Percentiles rank a stretch among this genome's conserved stretches.
These are phyloP conservation scores for Halophytophthora batemanensis DNA, from an alignment of 352 stramenopile genomes.

Conservation along the genomic window DNA sequence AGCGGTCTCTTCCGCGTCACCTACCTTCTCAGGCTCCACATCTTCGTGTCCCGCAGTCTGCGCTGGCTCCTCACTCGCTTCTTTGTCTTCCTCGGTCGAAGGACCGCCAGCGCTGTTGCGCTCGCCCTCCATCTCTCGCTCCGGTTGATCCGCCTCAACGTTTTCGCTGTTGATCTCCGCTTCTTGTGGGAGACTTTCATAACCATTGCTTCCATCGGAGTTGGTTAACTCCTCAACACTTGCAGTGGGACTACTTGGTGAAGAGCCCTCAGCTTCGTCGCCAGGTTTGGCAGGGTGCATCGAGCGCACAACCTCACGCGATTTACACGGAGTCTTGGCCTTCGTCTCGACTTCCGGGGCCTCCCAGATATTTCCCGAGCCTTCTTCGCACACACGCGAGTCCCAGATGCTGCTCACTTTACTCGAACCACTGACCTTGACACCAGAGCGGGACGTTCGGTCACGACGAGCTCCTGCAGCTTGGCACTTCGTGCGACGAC, in stretches of 20 bases:
- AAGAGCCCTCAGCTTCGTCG: conserved; percentile 1
- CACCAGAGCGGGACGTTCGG: conserved; percentile 3
- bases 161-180: conserved; percentile 21
- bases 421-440: background rate
- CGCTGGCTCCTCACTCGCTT: too few relatives aligned
- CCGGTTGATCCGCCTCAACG: conserved; percentile 27
- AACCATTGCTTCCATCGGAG: conserved; percentile 16
- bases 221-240: conserved; percentile 11
- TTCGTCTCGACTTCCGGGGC: conserved; percentile 4
- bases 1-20: conserved; percentile 6
- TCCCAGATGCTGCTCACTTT: conserved; percentile 2
- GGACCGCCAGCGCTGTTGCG: conserved; percentile 6
- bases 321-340: conserved; percentile 7
- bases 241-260: background rate
- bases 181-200: background rate
- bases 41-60: conserved; percentile 14
- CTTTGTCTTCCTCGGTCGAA: conserved; percentile 6
- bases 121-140: conserved; percentile 40
- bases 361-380: conserved; percentile 14
- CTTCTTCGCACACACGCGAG: conserved; percentile 2
- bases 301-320: conserved; percentile 22
- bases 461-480: conserved; percentile 10
- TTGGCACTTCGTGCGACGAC: conserved; percentile 13
- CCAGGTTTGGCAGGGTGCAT: conserved; percentile 4
- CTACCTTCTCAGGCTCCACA: conserved; percentile 1